Evolutionary conservation across 257 asterid species (phyloP).

Genomic region (Linaria vulgaris): DNA sequence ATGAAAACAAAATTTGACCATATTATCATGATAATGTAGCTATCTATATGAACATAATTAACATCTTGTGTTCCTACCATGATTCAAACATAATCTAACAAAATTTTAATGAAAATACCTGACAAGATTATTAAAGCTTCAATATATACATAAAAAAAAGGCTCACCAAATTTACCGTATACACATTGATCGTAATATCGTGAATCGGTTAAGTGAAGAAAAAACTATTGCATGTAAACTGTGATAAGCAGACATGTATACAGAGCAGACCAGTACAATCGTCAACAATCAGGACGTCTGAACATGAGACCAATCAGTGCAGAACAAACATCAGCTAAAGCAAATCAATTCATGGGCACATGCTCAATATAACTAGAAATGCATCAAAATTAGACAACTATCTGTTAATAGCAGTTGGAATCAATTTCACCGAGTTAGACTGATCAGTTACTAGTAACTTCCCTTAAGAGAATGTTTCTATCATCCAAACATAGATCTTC

Average conservation of each 20-base stretch:
- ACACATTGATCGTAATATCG: not conserved
- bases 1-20: slow-evolving; percentile 2
- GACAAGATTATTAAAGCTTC: not conserved
- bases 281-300: slow-evolving; percentile 13
- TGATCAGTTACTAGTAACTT: not conserved
- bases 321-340: slow-evolving; percentile 7
- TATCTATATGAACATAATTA: not conserved
- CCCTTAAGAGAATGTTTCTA: slow-evolving; percentile 10
- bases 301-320: slow-evolving; percentile 6
- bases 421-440: not conserved
- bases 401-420: not conserved
- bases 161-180: slow-evolving; percentile 10
- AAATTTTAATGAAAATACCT: not conserved
- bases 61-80: not conserved
- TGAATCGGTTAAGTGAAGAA: not conserved
- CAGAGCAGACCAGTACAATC: not conserved
- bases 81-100: slow-evolving; percentile 8
- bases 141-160: not conserved
- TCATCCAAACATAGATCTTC: slow-evolving; percentile 14
- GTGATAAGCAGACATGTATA: not conserved
- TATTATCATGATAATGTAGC: too few species aligned
- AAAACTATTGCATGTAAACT: not conserved
- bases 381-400: not conserved
- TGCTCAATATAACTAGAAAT: slow-evolving; percentile 11
- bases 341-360: not conserved